These are phyloP conservation scores for Metschnikowia anglica DNA, from an alignment of 805 yeast genomes.

Conservation along the genomic window DNA sequence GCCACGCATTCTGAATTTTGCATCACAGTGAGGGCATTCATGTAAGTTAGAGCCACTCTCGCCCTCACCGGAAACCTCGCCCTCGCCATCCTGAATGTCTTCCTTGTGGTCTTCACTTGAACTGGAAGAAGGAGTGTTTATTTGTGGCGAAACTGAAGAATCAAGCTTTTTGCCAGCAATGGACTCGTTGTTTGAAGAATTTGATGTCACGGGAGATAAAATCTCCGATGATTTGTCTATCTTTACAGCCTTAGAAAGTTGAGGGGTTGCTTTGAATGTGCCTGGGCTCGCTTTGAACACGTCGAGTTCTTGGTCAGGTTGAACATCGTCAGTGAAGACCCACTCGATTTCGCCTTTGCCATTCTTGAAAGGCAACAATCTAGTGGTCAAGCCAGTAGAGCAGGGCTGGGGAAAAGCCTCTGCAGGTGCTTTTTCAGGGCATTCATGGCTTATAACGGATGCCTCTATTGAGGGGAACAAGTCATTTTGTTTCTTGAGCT, in stretches of 20 bases:
- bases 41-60: conserved; percentile 28
- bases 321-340: conserved; percentile 48
- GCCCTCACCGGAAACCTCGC: conserved; percentile 6
- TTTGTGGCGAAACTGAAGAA: conserved; percentile 26
- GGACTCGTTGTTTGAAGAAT: conserved; percentile 33
- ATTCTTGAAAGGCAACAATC: conserved; percentile 52
- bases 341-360: conserved; percentile 57
- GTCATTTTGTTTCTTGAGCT: conserved; percentile 1
- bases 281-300: conserved; percentile 23
- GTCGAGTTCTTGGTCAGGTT: conserved; percentile 29
- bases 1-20: conserved; percentile 50
- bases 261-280: conserved; percentile 2
- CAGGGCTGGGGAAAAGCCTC: conserved; percentile 35
- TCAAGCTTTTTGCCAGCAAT: conserved; percentile 22
- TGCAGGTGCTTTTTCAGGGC: conserved; percentile 1
- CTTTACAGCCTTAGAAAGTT: conserved; percentile 5
- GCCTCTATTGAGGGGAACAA: conserved; percentile 18
- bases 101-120: conserved; percentile 23
- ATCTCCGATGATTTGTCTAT: conserved; percentile 10
- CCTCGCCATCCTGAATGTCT: conserved; percentile 14
- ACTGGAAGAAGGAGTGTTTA: conserved; percentile 32
- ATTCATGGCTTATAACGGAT: background rate
- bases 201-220: conserved; percentile 41
- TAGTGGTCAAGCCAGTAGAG: conserved; percentile 50
- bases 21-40: conserved; percentile 50